Evolutionary conservation across 2,329 filamentous ascomycete species (phyloP).

Genomic region (Graphilbum ipis-grandicollis): DNA sequence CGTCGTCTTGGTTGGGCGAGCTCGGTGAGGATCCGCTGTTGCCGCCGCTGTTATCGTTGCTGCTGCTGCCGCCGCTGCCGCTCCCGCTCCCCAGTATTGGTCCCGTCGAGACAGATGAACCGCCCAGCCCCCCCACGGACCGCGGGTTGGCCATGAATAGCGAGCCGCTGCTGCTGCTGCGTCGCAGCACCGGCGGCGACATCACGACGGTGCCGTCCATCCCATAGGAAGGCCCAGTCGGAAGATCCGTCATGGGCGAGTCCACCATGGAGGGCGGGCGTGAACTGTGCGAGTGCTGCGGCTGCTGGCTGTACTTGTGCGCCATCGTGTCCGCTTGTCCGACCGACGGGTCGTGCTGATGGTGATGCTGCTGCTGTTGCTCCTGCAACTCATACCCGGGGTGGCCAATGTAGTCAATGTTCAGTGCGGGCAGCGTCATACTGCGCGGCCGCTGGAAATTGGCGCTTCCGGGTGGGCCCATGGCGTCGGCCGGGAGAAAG

Average conservation of each 20-base stretch:
- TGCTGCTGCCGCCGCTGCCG: no score
- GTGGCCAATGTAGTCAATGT: constrained; percentile 39
- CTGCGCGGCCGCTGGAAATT: constrained; percentile 64
- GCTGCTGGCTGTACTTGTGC: constrained; percentile 15
- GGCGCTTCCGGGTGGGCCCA: constrained; percentile 19
- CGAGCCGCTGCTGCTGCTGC: constrained; percentile 29
- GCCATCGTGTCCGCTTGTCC: constrained; percentile 19
- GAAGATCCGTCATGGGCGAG: constrained; percentile 30
- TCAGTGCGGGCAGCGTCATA: constrained; percentile 67
- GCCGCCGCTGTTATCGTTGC: constrained; percentile 1
- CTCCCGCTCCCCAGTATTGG: no score
- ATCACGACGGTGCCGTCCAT: constrained; percentile 21
- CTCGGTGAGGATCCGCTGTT: constrained; percentile 29
- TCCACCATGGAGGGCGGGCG: constrained; percentile 34
- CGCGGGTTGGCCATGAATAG: constrained; percentile 13
- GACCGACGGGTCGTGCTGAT: constrained; percentile 46
- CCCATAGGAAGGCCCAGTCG: constrained; percentile 20
- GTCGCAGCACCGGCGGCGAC: constrained; percentile 30
- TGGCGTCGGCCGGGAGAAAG: constrained; percentile 31
- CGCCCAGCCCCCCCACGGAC: constrained; percentile 6
- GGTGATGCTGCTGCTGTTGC: constrained; percentile 20
- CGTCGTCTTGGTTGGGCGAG: constrained; percentile 72
- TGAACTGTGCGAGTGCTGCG: constrained; percentile 15
- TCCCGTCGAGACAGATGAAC: no score
- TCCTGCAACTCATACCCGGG: constrained; percentile 20